Evolutionary conservation across 2,329 filamentous ascomycete species (phyloP).

Genomic region (Stagonosporopsis chrysanthemi): DNA sequence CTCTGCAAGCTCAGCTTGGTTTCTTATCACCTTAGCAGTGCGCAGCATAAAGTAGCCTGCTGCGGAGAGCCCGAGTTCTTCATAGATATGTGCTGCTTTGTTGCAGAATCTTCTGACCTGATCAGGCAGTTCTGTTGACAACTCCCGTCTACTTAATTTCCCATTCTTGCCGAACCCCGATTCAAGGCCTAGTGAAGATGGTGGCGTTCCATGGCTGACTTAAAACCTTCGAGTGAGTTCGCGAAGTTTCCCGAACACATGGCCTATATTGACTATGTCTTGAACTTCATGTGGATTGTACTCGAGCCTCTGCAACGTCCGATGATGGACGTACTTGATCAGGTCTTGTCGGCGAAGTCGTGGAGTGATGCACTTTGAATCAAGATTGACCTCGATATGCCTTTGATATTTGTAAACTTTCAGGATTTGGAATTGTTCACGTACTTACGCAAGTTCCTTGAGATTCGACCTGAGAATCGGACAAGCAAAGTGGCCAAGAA

Average conservation of each 20-base stretch:
- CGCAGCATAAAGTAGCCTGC: neutral
- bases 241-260: neutral
- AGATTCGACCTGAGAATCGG: neutral
- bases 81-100: neutral
- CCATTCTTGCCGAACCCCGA: neutral
- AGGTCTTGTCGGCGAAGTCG: neutral
- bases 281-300: neutral
- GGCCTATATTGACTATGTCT: neutral
- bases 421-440: neutral
- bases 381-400: neutral
- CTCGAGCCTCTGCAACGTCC: neutral
- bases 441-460: neutral
- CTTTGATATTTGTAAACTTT: neutral
- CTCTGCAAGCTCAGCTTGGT: too few relatives aligned
- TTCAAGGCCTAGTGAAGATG: neutral
- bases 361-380: neutral
- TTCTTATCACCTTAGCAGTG: neutral
- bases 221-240: neutral
- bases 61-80: neutral
- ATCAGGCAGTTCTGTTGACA: neutral
- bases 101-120: neutral
- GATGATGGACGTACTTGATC: neutral
- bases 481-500: neutral
- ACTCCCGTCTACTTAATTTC: neutral
- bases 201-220: too few relatives aligned